Evolutionary conservation across 1,284 basidiomycete species (phyloP), one percentile per base, ranked within the genome.

Genomic region (Trichosporon coremiiforme): DNA sequence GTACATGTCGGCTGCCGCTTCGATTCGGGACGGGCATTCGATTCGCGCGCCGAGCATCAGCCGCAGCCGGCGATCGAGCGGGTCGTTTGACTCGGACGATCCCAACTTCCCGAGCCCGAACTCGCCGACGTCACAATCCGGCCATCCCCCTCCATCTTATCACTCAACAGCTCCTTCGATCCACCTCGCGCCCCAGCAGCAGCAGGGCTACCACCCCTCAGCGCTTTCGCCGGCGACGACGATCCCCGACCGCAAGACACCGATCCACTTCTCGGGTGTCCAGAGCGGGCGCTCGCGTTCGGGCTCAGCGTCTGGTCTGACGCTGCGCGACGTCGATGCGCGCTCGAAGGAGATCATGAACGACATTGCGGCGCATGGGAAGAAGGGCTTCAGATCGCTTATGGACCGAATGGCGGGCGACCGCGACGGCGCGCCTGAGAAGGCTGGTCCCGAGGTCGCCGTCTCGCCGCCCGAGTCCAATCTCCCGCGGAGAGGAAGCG

Each of bases 381-480:
- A 83, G 73, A 80, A 80, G 69, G 78, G 80, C 9, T 80, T 84
- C 71, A 80, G 78, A n/a, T 81, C 81, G 2, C 77, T 84, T 70
- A 82, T 82, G 74, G 76, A 78, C 68, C 78, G 79, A 45, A 73
- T 84, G 7, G 81, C 80, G 0, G 81, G 77, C 8, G 80, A 81
- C 55, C 79, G 78, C 66, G 78, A 75, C n/a, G 74, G 68, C 25
- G 69, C 25, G 12, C 68, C 36, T 45, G 75, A 70, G 63, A 53
- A 31, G 9, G 9, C 29, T 64, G 2, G 57, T 31, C 36, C 36
- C 36, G 57, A 60, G 29, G n/a, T 60, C 9, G 35, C 63, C 25
- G 12, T 65, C 69, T 47, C 65, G 74, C 64, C 75, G 68, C 69
- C 69, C 73, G 50, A 71, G 68, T 64, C 67, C 64, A 33, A 76